Evolutionary conservation across 177 flowering plant genomes (phyloP).

Genomic region (Vitis hybrid): DNA sequence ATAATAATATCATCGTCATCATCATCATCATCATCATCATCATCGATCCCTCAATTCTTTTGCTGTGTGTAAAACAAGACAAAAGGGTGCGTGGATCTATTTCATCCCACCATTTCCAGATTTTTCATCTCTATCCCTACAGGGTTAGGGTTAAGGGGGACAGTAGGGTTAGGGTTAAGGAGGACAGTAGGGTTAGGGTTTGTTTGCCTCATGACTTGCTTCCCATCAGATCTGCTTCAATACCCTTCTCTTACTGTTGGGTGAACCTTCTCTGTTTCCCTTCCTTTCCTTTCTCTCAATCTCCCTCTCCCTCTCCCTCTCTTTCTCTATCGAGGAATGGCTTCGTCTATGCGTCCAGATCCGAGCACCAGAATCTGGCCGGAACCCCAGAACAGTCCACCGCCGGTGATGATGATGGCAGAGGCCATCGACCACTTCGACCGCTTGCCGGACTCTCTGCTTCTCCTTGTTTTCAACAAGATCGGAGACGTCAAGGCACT

Average conservation of each 20-base stretch:
- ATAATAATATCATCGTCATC: too few species aligned
- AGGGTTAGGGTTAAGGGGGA: too few species aligned
- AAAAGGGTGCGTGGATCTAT: too few species aligned
- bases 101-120: too few species aligned
- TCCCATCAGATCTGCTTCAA: neutral
- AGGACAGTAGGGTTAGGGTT: too few species aligned
- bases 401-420: neutral
- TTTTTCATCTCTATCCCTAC: too few species aligned
- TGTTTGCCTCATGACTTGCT: too few species aligned
- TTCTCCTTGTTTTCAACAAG: conserved; percentile 70
- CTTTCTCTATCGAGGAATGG: conserved; percentile 3
- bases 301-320: conserved; percentile 7
- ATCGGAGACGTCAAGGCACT: conserved; percentile 82
- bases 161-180: too few species aligned
- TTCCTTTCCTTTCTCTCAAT: conserved; percentile 7
- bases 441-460: conserved; percentile 63
- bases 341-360: conserved; percentile 37
- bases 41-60: too few species aligned
- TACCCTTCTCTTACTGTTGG: too few species aligned
- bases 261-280: neutral
- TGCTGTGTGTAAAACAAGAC: too few species aligned
- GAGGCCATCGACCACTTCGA: conserved; percentile 58
- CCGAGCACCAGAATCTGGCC: conserved; percentile 43
- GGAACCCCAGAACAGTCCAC: conserved; percentile 26
- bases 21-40: neutral